Base-by-base conservation (phyloP, 2,329 filamentous ascomycete species). In the Aspergillus ustus region DNA sequence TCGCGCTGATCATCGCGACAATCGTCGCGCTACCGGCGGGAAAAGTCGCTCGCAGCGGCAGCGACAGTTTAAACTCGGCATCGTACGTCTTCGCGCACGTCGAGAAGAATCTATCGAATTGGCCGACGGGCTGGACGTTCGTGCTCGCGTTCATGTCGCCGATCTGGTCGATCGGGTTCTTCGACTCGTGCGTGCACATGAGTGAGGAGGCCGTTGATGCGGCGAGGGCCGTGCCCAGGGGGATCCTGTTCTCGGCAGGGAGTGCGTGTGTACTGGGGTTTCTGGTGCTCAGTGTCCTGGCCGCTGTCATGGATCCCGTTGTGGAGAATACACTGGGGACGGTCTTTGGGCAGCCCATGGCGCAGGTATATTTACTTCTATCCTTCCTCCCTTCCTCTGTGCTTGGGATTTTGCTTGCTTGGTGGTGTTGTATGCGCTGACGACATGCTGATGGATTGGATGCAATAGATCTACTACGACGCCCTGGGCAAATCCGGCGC, bases 171-270 rank as follows among this genome's bases (percentile, higher is more conserved):
- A 78, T 77, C 49, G 77, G 76, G 0, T 81, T 78, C 1, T 87
- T 87, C 63, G 85, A 87, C 67, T 82, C 80, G 2, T 87, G 84
- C 58, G 83, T 84, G 7, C 83, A 87, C 65, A 86, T 88, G 79
- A 83, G 81, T 46, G 86, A 88, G 71, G 86, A 88, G 70, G 85
- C 86, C 0, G 75, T 82, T 48, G 86, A 89, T 72, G 86, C 86
- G 1, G 82, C 84, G 4, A 84, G 81, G 57, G 84, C 85, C 1
- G 85, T 87, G 1, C 86, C 86, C 0, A 79, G 85, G 54, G 86
- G 85, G 1, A 88, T 88, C 56, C 70, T 88, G 15, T 85, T 84
- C 72, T 83, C 83, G 1, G 83, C 85, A 49, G 84, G 66, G 7
- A 65, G 60, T 52, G 83, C 37, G 78, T 81, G 68, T 82, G 82